Evolutionary conservation across 2,329 filamentous ascomycete genomes (phyloP), one percentile per base, ranked within the genome.

Genomic region (Lachnellula arida): DNA sequence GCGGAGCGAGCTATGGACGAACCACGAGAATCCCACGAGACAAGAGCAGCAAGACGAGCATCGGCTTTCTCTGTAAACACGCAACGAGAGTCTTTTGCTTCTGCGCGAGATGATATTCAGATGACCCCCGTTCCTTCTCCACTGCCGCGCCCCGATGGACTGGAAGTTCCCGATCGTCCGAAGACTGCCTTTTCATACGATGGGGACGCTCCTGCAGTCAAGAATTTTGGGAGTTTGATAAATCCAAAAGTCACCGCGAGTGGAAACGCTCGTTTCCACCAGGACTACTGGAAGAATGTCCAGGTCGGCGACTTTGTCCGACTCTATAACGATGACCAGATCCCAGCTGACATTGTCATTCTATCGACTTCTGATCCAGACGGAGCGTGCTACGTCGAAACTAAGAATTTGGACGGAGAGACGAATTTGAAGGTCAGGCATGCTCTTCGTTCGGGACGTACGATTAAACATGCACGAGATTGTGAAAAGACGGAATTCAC

Each of bases 401-500:
- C 94, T 2, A 99, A 97, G 77, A 97, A 96, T 70, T 72, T 99
- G 76, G 94, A 99, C 68, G 94, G 94, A 50, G 94, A 99, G 75
- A 99, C 94, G 2, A 99, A 99, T 67, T 76, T 99, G 60, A 99
- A 99, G 73, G 91, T 97, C 59, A 88, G 94, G 57, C 89, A 93
- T 68, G 91, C 94, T 19, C 80, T 99, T 43, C 89, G 93, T 61
- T 94, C 90, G 67, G 89, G 92, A 12, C 86, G 88, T 52, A 78
- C 84, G 47, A 80, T 99, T 58, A 90, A 86, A 69, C 92, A 97
- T 71, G 94, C 94, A 14, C 84, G 88, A 56, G 91, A 99, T 69
- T 97, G 94, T 71, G 94, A 97, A 73, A 84, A 86, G 58, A 85
- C 92, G 25, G 85, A 94, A 63, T 99, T 99, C 70, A 72, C 80